Conservation (phyloP, 495 filamentous ascomycete species). For the Penicillium antarcticum region DNA sequence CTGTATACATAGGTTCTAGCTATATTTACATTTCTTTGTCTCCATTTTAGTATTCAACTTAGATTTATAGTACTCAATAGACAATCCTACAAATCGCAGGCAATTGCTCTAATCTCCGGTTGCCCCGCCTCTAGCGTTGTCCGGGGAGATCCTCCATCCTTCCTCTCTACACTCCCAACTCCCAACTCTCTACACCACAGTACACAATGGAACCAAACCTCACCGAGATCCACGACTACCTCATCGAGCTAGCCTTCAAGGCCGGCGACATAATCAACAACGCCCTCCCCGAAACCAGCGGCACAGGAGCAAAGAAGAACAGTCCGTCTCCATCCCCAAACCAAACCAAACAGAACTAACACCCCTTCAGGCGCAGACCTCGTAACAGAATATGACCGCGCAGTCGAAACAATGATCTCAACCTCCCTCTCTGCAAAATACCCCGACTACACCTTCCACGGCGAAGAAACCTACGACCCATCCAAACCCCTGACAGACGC, state of each 20-base stretch:
- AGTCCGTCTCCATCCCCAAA: slow-evolving; percentile 47
- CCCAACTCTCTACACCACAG: not conserved
- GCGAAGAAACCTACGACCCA: slow-evolving; percentile 81
- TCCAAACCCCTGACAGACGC: slow-evolving; percentile 58
- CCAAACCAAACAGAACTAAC: not conserved
- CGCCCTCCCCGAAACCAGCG: slow-evolving; percentile 64
- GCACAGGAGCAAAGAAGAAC: slow-evolving; percentile 77
- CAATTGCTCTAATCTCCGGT: not conserved
- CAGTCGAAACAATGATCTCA: slow-evolving; percentile 74
- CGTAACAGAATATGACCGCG: slow-evolving; percentile 83
- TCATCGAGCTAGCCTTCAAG: slow-evolving; percentile 68
- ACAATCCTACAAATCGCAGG: not conserved
- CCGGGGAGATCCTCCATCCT: not conserved
- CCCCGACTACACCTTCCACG: slow-evolving; percentile 69
- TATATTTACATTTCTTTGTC: too few relatives aligned
- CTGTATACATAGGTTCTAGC: not conserved
- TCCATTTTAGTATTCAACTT: not conserved
- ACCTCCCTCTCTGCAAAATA: slow-evolving; percentile 59
- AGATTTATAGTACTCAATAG: not conserved
- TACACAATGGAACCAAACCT: slow-evolving; percentile 51
- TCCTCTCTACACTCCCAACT: not conserved
- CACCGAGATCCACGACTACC: slow-evolving; percentile 74
- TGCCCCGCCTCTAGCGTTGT: slow-evolving; percentile 4
- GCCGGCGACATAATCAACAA: slow-evolving; percentile 79
- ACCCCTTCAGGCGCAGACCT: slow-evolving; percentile 65